Conservation (phyloP, 1,284 basidiomycete genomes). For the Ustilago lituana region DNA sequence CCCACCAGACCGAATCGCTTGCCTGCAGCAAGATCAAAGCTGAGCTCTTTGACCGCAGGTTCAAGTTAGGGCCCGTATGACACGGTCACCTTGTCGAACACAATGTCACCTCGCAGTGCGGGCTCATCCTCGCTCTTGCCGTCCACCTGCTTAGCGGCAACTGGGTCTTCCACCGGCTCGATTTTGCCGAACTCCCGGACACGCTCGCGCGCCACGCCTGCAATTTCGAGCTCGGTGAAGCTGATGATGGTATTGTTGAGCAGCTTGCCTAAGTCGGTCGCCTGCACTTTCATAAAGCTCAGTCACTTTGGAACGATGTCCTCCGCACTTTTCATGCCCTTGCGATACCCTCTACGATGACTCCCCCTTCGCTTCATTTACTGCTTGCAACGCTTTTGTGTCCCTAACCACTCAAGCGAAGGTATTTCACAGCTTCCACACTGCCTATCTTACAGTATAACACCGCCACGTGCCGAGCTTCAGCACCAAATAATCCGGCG, state of each 20-base stretch:
- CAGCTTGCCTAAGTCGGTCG: slow-evolving; percentile 39
- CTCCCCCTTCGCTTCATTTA: too few relatives aligned
- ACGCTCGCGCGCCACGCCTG: slow-evolving; percentile 65
- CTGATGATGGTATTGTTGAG: slow-evolving; percentile 52
- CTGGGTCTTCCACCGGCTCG: slow-evolving; percentile 35
- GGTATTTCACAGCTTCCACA: too few relatives aligned
- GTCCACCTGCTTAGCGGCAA: background rate
- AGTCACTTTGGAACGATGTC: too few relatives aligned
- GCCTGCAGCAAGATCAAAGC: slow-evolving; percentile 35
- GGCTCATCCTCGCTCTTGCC: slow-evolving; percentile 3
- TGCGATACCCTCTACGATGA: too few relatives aligned
- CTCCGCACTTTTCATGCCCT: too few relatives aligned
- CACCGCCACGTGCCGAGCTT: too few relatives aligned
- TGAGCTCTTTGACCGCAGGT: slow-evolving; percentile 49
- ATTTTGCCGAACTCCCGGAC: slow-evolving; percentile 62
- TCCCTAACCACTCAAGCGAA: too few relatives aligned
- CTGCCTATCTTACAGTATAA: too few relatives aligned
- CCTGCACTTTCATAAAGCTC: slow-evolving; percentile 51
- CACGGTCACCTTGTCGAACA: slow-evolving; percentile 40
- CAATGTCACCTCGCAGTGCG: slow-evolving; percentile 30
- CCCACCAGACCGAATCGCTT: slow-evolving; percentile 52
- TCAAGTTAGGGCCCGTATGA: slow-evolving; percentile 38
- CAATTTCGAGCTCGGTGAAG: slow-evolving; percentile 67
- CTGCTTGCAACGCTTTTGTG: too few relatives aligned
- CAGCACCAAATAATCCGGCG: too few relatives aligned